Evolutionary conservation across 2,329 filamentous ascomycete species (phyloP).

Genomic region (Phaeomoniella chlamydospora): DNA sequence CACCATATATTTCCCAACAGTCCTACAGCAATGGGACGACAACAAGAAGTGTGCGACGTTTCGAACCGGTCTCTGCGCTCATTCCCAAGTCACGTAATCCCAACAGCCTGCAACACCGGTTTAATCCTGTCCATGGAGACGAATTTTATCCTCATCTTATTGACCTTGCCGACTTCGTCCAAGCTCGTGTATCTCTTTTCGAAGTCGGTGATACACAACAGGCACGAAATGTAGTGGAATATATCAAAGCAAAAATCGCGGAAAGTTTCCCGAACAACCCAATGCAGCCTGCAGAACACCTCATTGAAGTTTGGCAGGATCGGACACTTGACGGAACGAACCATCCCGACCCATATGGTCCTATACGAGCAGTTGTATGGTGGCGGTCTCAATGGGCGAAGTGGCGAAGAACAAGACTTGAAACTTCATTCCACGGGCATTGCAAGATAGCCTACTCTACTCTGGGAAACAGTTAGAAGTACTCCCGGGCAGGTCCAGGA

Average conservation of each 20-base stretch:
- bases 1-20: slow-evolving; percentile 67
- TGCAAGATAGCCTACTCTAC: too few species aligned
- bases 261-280: slow-evolving; percentile 6
- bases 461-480: too few species aligned
- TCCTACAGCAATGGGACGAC: slow-evolving; percentile 48
- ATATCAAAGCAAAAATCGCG: slow-evolving; percentile 22
- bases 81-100: slow-evolving; percentile 37
- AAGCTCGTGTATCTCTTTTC: slow-evolving; percentile 45
- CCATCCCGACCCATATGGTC: background rate
- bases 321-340: slow-evolving; percentile 1
- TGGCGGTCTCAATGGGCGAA: background rate
- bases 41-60: slow-evolving; percentile 59
- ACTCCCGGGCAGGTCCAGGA: too few species aligned
- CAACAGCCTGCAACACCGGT: slow-evolving; percentile 2
- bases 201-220: slow-evolving; percentile 61
- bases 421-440: too few species aligned
- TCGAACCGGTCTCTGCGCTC: slow-evolving; percentile 68
- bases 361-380: background rate
- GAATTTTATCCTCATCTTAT: slow-evolving; percentile 58
- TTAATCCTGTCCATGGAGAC: slow-evolving; percentile 18
- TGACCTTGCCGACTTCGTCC: slow-evolving; percentile 32
- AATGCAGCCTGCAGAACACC: background rate
- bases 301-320: background rate
- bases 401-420: background rate
- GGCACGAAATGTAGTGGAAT: slow-evolving; percentile 44